These are phyloP conservation scores for Neonectria neomacrospora DNA, from an alignment of 2,329 filamentous ascomycete species.

Conservation along the genomic window DNA sequence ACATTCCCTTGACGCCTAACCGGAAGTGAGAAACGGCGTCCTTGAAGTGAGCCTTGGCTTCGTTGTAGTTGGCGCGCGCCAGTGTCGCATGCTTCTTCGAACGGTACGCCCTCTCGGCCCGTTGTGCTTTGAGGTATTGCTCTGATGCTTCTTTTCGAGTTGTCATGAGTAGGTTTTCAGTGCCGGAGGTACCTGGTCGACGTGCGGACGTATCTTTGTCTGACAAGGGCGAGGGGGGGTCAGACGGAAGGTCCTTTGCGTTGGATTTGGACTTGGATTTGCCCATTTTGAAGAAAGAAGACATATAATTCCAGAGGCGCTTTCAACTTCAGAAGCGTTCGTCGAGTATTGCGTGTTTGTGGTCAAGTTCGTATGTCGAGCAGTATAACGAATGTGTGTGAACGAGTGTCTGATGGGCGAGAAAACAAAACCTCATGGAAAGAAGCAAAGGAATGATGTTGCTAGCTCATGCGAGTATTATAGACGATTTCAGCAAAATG, in stretches of 20 bases:
- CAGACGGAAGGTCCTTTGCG: neutral
- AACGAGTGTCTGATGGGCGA: constrained; percentile 18
- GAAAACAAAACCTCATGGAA: constrained; percentile 21
- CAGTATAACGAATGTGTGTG: constrained; percentile 13
- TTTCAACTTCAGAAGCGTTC: neutral
- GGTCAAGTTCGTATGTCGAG: neutral
- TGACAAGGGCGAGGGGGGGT: neutral
- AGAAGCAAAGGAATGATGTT: neutral
- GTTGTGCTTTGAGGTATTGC: constrained; percentile 51
- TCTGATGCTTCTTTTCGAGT: constrained; percentile 53
- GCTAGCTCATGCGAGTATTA: neutral
- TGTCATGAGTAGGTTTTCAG: constrained; percentile 54
- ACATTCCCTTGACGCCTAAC: constrained; percentile 47
- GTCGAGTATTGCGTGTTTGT: neutral
- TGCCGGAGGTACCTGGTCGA: constrained; percentile 57
- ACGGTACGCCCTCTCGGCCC: constrained; percentile 55
- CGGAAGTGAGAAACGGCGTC: constrained; percentile 52
- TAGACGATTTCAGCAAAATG: neutral
- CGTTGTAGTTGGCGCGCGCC: constrained; percentile 51
- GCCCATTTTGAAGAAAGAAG: constrained; percentile 14
- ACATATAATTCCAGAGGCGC: constrained; percentile 2
- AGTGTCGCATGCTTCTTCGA: constrained; percentile 54
- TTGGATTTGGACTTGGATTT: constrained; percentile 21
- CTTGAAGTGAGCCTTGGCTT: constrained; percentile 54
- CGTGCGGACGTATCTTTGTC: constrained; percentile 6